Base-by-base conservation (phyloP, 768 basidiomycete species). In the Imleria badia region DNA sequence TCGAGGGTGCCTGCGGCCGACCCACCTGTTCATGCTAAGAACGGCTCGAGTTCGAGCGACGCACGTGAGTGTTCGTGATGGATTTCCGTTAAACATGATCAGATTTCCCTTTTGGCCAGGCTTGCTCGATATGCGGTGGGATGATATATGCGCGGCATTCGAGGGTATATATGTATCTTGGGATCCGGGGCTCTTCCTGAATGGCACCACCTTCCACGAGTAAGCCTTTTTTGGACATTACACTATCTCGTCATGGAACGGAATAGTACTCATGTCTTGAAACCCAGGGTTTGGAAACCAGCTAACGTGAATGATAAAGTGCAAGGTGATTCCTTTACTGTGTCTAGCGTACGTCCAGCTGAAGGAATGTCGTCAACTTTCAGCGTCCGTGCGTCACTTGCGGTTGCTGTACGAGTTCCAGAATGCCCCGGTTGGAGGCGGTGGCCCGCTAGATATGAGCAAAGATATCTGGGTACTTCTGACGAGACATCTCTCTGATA, bases 81-180 rank as follows among this genome's bases (percentile, higher is more conserved):
- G 17, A 35, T 35, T 39, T 53, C 48, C 5, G 6, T 48, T 22
- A 29, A 49, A 29, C n/a, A 22, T 13, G 15, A 36, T 17, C 2
- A 12, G 20, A 34, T 22, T 38, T 39, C 14, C 15, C 42, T 61
- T 20, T 48, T 45, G 31, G 10, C 6, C 41, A 85, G 81, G 78
- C 48, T 68, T 74, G 23, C 71, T 88, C 14, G 71, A 73, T 10
- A 80, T 97, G 49, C 78, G 85, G 0, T 98, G 94, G 94, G 81
- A 87, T 15, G 82, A 85, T 36, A 78, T 89, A 11, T 79, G 93
- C 41, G 75, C 81, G 7, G 71, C 81, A 0, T 98, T 98, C 59
- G 85, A 91, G 34, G 83, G 88, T 3, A 70, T 96, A 36, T 93
- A 94, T 70, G 66, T 90, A 34, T 96, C 89, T 65, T 98, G 96